Evolutionary conservation across 106 monocot genomes (phyloP), one percentile per base, ranked within the genome.

Genomic region (Dendrobium officinale): DNA sequence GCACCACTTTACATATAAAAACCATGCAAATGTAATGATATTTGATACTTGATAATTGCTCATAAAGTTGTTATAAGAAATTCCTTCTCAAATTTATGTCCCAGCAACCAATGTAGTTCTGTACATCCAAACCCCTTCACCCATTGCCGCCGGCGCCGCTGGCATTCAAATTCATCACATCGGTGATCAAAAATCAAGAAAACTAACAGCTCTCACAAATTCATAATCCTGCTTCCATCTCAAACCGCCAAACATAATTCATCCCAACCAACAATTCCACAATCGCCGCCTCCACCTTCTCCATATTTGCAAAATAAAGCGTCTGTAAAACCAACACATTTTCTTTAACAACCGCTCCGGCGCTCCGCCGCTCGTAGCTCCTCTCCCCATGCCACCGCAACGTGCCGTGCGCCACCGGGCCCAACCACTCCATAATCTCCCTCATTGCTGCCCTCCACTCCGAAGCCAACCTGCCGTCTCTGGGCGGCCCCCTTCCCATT

Each of bases 271-370:
- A 8, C 13, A 70, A n/a, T n/a, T 70, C 70, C 20, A n/a, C 33
- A 70, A 70, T 70, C 20, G 70, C 37, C 20, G 70, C 70, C 33
- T 70, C 70, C 33, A 33, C 70, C 70, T 70, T 70, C 70, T 27
- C 70, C 70, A 0, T 27, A 37, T 70, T 70, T 1, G 70, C 70
- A 16, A 31, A 70, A 37, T 70, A 70, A 13, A 70, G 70, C 31
- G 70, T 70, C 13, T 70, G 70, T 6, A 70, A n/a, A 2, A 70
- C 3, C 2, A 70, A 7, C 17, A 70, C 70, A n/a, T 70, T 70
- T 4, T 7, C 33, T 26, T 22, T 4, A 0, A 22, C 4, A 10
- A 2, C 13, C 27, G 70, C 17, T 2, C 27, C 70, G 11, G 37
- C 13, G 70, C 37, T 33, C 27, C 33, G 33, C 70, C 33, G 70